Conservation (phyloP, 2,329 filamentous ascomycete genomes). For the Microdochium bolleyi region DNA sequence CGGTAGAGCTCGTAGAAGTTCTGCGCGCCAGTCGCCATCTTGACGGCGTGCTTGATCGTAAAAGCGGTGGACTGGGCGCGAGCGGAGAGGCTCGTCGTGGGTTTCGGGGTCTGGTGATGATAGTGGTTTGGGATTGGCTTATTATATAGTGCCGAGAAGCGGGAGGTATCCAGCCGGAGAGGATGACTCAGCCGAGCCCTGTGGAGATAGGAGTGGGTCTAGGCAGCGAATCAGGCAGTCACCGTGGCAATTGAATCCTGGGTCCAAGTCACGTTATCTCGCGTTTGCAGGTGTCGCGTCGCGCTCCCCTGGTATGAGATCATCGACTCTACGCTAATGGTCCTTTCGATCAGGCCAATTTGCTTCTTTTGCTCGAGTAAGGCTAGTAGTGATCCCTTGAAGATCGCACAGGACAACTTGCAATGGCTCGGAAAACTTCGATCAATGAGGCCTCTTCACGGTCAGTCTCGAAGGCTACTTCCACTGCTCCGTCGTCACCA, state of each 20-base stretch:
- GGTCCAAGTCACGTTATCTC: neutral
- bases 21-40: constrained; percentile 38
- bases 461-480: constrained; percentile 10
- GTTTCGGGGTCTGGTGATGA: neutral
- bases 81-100: neutral
- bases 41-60: constrained; percentile 5
- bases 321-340: neutral
- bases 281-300: neutral
- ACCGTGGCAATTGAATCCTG: neutral
- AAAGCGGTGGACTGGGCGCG: neutral
- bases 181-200: constrained; percentile 1
- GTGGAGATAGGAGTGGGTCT: neutral
- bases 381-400: neutral
- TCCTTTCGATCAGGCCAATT: neutral
- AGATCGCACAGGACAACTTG: neutral
- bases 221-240: neutral
- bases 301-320: neutral
- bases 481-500: constrained; percentile 8
- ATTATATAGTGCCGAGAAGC: constrained; percentile 5
- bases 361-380: constrained; percentile 2
- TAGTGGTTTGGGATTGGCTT: constrained; percentile 4
- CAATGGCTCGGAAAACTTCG: constrained; percentile 1
- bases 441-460: constrained; percentile 5
- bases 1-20: constrained; percentile 93
- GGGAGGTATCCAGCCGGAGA: neutral